Conservation (phyloP, 495 filamentous ascomycete species). For the Tuber magnatum region DNA sequence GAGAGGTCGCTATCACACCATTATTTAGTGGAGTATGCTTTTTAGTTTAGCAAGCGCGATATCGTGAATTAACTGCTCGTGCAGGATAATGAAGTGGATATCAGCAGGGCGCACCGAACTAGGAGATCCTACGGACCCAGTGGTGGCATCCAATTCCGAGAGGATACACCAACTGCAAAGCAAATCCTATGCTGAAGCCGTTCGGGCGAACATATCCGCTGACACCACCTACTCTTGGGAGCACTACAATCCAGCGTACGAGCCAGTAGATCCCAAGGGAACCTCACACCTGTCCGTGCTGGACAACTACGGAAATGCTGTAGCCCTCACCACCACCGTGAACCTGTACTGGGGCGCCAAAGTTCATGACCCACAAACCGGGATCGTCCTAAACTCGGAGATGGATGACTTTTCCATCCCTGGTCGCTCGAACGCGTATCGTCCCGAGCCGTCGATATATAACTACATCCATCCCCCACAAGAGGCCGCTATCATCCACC, state of each 20-base stretch:
- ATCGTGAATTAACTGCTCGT: constrained; percentile 2
- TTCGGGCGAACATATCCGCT: constrained; percentile 35
- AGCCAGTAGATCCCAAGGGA: constrained; percentile 36
- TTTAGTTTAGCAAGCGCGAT: background rate
- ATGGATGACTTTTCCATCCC: constrained; percentile 42
- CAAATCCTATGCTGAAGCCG: constrained; percentile 28
- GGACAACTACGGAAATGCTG: constrained; percentile 36
- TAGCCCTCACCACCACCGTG: constrained; percentile 35
- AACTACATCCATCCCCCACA: constrained; percentile 38
- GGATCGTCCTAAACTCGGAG: constrained; percentile 36
- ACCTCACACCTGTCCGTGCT: constrained; percentile 38
- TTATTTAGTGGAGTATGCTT: constrained; percentile 34
- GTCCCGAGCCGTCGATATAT: constrained; percentile 31
- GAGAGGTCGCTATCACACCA: constrained; percentile 28
- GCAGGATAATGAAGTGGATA: constrained; percentile 42
- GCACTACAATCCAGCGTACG: constrained; percentile 40
- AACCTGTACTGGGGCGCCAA: constrained; percentile 40
- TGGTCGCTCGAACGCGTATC: constrained; percentile 32
- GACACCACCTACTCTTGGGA: constrained; percentile 34
- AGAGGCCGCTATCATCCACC: constrained; percentile 36
- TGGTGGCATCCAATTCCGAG: constrained; percentile 24
- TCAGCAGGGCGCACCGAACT: constrained; percentile 41
- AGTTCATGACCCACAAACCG: constrained; percentile 36
- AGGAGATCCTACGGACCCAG: constrained; percentile 34
- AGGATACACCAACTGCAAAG: constrained; percentile 33